phyloP scores from a whole-genome alignment of 148 eudicot genomes.

The Rhododendron simsii region DNA sequence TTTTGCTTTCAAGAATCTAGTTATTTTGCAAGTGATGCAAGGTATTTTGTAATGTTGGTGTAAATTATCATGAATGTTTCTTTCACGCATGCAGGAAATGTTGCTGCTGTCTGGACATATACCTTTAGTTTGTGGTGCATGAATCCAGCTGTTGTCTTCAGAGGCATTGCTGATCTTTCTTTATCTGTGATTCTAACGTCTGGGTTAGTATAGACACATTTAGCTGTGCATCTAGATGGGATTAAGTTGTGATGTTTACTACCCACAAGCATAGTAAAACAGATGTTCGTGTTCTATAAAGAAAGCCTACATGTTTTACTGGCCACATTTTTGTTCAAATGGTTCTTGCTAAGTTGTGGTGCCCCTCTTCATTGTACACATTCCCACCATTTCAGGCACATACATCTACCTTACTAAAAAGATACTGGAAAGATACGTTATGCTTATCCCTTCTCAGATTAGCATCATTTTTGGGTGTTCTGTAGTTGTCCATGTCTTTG shows the following conservation, averaged over 20 bases:
- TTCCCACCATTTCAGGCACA: background rate
- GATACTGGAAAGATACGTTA: background rate
- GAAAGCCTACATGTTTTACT: background rate
- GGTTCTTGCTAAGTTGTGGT: background rate
- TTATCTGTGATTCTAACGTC: constrained; percentile 92
- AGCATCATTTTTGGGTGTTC: background rate
- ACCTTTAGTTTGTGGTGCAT: constrained; percentile 89
- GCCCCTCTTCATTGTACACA: background rate
- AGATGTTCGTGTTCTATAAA: background rate
- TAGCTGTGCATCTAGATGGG: background rate
- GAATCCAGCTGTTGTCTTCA: constrained; percentile 92
- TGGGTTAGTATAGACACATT: constrained; percentile 51
- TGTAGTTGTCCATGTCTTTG: background rate
- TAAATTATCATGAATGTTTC: background rate
- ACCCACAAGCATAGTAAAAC: background rate
- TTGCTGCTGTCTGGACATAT: constrained; percentile 56
- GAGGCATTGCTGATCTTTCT: constrained; percentile 61
- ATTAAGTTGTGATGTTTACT: background rate
- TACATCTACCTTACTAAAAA: background rate
- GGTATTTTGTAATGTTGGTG: background rate
- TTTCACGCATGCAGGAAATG: constrained; percentile 28
- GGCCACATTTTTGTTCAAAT: background rate
- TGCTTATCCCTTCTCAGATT: background rate
- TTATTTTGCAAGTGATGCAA: too few relatives aligned
- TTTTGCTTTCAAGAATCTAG: background rate